A percentile compares a stretch with the other conserved stretches of the same genome.
phyloP scores from a whole-genome alignment of 371 early-diverging fungal genomes.

The Lichtheimia hyalospora region DNA sequence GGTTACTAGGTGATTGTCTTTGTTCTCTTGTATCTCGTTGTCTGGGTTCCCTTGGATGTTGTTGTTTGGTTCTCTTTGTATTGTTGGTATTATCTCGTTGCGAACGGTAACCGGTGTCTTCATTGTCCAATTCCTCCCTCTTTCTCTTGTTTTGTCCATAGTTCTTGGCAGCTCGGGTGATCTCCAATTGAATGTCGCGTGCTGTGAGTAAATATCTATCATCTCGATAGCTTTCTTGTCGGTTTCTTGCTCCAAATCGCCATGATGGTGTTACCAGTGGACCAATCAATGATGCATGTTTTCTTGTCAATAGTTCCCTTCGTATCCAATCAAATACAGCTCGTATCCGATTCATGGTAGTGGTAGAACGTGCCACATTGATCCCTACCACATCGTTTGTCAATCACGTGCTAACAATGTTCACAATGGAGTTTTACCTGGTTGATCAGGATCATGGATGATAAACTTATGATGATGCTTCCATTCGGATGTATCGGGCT shows the following conservation, averaged over 20 bases:
- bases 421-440: not conserved
- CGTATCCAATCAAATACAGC: not conserved
- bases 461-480: not conserved
- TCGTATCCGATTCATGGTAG: not conserved
- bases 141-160: not conserved
- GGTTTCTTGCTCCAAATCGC: not conserved
- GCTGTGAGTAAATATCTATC: not conserved
- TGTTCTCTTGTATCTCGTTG: too few species aligned
- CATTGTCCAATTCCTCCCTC: too few species aligned
- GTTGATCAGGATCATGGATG: not conserved
- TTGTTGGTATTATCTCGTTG: too few species aligned
- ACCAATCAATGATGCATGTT: not conserved
- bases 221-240: not conserved
- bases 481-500: not conserved
- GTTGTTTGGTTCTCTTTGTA: too few species aligned
- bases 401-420: not conserved
- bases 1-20: too few species aligned
- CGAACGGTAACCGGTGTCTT: too few species aligned
- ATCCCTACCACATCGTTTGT: not conserved
- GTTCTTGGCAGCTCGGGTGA: not conserved
- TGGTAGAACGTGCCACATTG: constrained; percentile 2
- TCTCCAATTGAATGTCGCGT: not conserved
- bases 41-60: too few species aligned
- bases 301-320: not conserved
- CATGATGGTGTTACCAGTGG: not conserved